Percentiles rank a stretch among this genome's conserved stretches.
phyloP scores from a whole-genome alignment of 164 flowering plant species.

The Stephania cephalantha region DNA sequence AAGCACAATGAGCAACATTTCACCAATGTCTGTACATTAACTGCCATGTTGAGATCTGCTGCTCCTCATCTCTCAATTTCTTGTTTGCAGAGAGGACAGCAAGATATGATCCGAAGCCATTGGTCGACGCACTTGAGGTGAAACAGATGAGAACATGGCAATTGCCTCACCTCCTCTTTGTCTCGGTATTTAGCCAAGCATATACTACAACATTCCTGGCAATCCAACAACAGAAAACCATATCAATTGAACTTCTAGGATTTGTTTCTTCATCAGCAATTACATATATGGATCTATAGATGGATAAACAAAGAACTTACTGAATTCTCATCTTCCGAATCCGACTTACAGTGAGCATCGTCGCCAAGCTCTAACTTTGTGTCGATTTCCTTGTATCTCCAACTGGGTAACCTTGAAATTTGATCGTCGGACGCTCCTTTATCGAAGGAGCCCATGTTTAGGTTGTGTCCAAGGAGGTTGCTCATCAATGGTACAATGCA shows the following conservation, averaged over 20 bases:
- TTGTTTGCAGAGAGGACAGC: slow-evolving; percentile 92
- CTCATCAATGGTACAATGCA: slow-evolving; percentile 74
- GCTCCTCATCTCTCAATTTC: slow-evolving; percentile 30
- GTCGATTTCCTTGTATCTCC: slow-evolving; percentile 54
- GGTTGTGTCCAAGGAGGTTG: slow-evolving; percentile 76
- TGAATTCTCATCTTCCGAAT: slow-evolving; percentile 29
- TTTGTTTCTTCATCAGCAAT: background rate
- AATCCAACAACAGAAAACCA: slow-evolving; percentile 1
- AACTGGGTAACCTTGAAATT: slow-evolving; percentile 52
- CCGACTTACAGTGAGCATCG: slow-evolving; percentile 23
- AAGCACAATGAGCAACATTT: slow-evolving; percentile 32
- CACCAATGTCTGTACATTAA: slow-evolving; percentile 11
- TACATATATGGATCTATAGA: background rate
- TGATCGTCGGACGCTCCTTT: slow-evolving; percentile 87
- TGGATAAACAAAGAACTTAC: slow-evolving; percentile 28
- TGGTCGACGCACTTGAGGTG: slow-evolving; percentile 91
- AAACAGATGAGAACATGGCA: slow-evolving; percentile 83
- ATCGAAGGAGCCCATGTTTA: slow-evolving; percentile 65
- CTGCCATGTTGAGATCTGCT: background rate
- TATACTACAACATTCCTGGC: slow-evolving; percentile 93
- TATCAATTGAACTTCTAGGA: no score
- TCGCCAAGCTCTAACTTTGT: slow-evolving; percentile 26
- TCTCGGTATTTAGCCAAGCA: slow-evolving; percentile 80
- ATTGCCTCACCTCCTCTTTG: slow-evolving; percentile 77
- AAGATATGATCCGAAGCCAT: slow-evolving; percentile 84